phyloP scores from a whole-genome alignment of 2,329 filamentous ascomycete genomes.

The Dryadomyces quercivorus region DNA sequence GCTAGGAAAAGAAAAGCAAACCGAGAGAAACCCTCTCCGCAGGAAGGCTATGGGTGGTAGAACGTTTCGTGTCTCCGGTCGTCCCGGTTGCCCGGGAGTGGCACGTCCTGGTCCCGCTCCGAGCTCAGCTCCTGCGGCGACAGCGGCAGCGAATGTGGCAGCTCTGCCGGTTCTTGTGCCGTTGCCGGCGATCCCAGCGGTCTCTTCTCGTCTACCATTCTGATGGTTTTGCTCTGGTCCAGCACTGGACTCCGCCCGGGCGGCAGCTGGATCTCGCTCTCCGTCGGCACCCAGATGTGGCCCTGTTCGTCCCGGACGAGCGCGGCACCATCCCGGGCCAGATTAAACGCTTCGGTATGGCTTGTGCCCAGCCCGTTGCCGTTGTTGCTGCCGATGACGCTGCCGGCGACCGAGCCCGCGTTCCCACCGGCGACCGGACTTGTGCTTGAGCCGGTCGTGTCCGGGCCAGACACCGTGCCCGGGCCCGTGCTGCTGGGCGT shows the following conservation, averaged over 20 bases:
- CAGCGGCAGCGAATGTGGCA: background rate
- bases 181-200: too few relatives aligned
- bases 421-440: background rate
- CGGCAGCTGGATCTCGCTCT: conserved; percentile 18
- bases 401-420: conserved; percentile 1
- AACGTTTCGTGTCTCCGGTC: conserved; percentile 6
- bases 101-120: background rate
- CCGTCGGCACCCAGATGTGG: conserved; percentile 22
- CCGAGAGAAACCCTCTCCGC: background rate
- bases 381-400: background rate
- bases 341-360: conserved; percentile 6
- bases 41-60: conserved; percentile 6
- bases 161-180: background rate
- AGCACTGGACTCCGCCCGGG: conserved; percentile 2
- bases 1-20: background rate
- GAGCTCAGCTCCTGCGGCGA: conserved; percentile 8
- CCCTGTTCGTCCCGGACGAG: conserved; percentile 15
- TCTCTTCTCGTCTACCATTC: too few relatives aligned
- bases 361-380: conserved; percentile 3
- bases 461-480: background rate
- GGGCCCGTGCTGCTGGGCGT: too few relatives aligned
- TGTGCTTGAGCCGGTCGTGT: background rate
- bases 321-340: background rate
- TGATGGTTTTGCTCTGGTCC: background rate
- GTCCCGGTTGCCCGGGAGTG: background rate